Evolutionary conservation across 2,329 filamentous ascomycete genomes (phyloP).

Genomic region (Arthrinium puccinioides): DNA sequence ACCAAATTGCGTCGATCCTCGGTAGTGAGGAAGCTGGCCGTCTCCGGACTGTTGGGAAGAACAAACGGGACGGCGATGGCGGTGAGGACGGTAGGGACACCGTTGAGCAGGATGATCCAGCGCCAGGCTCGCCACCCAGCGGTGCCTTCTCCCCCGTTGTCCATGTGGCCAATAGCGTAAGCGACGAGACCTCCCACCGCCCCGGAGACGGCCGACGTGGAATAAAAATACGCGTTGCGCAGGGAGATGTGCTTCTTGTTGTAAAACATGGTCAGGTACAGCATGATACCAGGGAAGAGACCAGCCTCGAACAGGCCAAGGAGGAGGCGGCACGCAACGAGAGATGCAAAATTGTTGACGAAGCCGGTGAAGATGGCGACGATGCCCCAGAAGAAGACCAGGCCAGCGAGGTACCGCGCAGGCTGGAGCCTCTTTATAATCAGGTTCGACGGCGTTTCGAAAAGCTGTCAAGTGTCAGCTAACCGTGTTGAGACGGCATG

Average conservation of each 20-base stretch:
- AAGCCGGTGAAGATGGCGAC: conserved; percentile 15
- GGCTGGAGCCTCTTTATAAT: conserved; percentile 29
- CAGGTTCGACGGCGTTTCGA: conserved; percentile 32
- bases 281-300: conserved; percentile 49
- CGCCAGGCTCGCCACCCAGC: conserved; percentile 59
- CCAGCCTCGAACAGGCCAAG: conserved; percentile 52
- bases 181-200: conserved; percentile 59
- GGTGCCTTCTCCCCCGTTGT: conserved; percentile 37
- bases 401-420: conserved; percentile 10
- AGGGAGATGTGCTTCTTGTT: conserved; percentile 53
- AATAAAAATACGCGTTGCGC: conserved; percentile 56
- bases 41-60: conserved; percentile 52
- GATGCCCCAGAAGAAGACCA: conserved; percentile 20
- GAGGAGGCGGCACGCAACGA: conserved; percentile 31
- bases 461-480: conserved; percentile 17
- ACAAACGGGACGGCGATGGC: conserved; percentile 48
- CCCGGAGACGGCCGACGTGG: conserved; percentile 52
- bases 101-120: conserved; percentile 49
- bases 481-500: not conserved
- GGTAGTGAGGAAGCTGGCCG: conserved; percentile 47
- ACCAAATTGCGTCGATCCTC: conserved; percentile 34
- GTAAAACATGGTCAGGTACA: conserved; percentile 60
- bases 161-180: conserved; percentile 57
- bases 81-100: conserved; percentile 47
- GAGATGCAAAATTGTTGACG: conserved; percentile 10